phyloP scores from a whole-genome alignment of 768 basidiomycete species.

The Leccinum obscurum region DNA sequence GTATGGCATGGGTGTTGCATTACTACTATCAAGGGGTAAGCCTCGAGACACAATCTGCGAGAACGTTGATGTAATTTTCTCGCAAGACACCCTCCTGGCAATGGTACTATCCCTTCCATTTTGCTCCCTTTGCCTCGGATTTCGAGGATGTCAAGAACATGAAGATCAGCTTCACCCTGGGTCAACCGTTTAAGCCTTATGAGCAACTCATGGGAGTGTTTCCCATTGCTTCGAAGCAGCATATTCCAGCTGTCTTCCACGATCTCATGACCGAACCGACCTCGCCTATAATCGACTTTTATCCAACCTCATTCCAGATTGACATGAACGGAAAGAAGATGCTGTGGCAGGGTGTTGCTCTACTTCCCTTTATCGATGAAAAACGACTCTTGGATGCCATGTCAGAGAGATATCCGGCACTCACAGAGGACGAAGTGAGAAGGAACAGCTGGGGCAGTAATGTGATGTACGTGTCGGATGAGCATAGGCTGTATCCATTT shows the following conservation, averaged over 20 bases:
- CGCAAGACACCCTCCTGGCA: conserved; percentile 89
- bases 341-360: conserved; percentile 98
- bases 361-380: conserved; percentile 94
- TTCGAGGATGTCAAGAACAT: conserved; percentile 78
- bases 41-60: conserved; percentile 8
- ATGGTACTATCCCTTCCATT: conserved; percentile 99
- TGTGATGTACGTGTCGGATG: conserved; percentile 79
- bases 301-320: conserved; percentile 87
- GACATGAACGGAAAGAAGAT: conserved; percentile 99
- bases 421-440: conserved; percentile 78
- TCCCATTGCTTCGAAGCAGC: conserved; percentile 81
- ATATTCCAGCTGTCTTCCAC: conserved; percentile 88
- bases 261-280: conserved; percentile 80
- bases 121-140: conserved; percentile 96
- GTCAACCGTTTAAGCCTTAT: conserved; percentile 93
- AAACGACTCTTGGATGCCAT: conserved; percentile 83
- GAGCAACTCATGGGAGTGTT: conserved; percentile 99
- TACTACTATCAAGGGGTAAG: conserved; percentile 98
- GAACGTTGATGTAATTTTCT: conserved; percentile 21
- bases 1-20: conserved; percentile 91
- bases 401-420: conserved; percentile 57
- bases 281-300: conserved; percentile 96
- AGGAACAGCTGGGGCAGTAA: conserved; percentile 87
- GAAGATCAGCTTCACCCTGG: conserved; percentile 76
- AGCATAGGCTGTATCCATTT: conserved; percentile 83